Percentiles rank a stretch among this genome's conserved stretches.
Evolutionary conservation across 1,284 basidiomycete species (phyloP).

Genomic region (Cerioporus squamosus): DNA sequence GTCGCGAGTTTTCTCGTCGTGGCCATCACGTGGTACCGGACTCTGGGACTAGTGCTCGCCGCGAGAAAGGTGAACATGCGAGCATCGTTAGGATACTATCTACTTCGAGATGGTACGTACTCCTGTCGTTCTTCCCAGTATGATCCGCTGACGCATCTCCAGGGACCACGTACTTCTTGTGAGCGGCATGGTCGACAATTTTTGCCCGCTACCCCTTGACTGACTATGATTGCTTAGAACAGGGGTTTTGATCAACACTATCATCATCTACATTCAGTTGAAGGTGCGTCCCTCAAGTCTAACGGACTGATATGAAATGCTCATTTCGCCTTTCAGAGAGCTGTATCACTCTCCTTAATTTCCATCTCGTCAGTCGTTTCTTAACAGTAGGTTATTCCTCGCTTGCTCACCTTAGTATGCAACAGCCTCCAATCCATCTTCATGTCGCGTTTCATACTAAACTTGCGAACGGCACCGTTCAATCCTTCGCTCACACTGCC

Average conservation of each 20-base stretch:
- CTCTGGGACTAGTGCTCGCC: not conserved
- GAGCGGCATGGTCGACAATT: not conserved
- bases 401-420: no score
- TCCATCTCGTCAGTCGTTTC: not conserved
- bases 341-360: not conserved
- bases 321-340: not conserved
- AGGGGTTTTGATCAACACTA: not conserved
- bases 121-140: no score
- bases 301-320: no score
- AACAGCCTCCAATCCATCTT: constrained; percentile 11
- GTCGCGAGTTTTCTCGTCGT: constrained; percentile 4
- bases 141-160: not conserved
- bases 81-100: not conserved
- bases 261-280: not conserved
- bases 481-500: not conserved
- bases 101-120: constrained; percentile 16
- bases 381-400: not conserved
- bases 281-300: not conserved
- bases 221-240: not conserved
- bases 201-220: not conserved
- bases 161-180: constrained; percentile 13
- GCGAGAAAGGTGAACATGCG: constrained; percentile 3
- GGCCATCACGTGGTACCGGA: constrained; percentile 20
- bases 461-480: constrained; percentile 2
- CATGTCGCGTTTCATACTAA: constrained; percentile 18